A percentile compares a stretch with the other conserved stretches of the same genome.
Evolutionary conservation across 2,329 filamentous ascomycete genomes (phyloP).

Genomic region (Bipolaris victoriae): DNA sequence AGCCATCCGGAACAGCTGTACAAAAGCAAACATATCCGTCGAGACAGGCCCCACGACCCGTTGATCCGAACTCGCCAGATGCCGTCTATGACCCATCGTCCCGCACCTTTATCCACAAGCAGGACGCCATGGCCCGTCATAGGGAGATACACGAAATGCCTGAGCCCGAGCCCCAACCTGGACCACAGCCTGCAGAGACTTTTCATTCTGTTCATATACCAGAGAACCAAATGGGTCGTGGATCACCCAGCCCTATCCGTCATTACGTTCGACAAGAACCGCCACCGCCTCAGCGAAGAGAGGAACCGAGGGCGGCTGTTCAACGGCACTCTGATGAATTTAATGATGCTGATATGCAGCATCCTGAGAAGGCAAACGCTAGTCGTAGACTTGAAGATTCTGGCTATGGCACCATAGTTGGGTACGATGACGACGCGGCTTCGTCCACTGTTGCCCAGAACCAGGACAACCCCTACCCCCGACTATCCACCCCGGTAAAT

Average conservation of each 20-base stretch:
- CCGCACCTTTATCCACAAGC: slow-evolving; percentile 46
- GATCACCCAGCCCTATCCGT: slow-evolving; percentile 29
- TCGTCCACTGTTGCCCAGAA: slow-evolving; percentile 33
- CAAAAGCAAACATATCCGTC: slow-evolving; percentile 27
- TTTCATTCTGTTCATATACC: slow-evolving; percentile 17
- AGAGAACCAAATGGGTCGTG: slow-evolving; percentile 16
- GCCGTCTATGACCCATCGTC: slow-evolving; percentile 48
- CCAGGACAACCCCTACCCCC: slow-evolving; percentile 39
- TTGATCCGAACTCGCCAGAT: slow-evolving; percentile 47
- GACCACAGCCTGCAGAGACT: slow-evolving; percentile 27
- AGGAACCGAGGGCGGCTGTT: slow-evolving; percentile 16
- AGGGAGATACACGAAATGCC: slow-evolving; percentile 38
- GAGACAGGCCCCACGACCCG: slow-evolving; percentile 26
- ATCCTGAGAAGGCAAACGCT: slow-evolving; percentile 31
- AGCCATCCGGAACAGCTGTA: slow-evolving; percentile 58
- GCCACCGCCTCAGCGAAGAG: slow-evolving; percentile 17
- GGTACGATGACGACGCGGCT: slow-evolving; percentile 10
- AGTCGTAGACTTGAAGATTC: slow-evolving; percentile 24
- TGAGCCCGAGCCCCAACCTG: slow-evolving; percentile 30
- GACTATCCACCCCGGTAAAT: slow-evolving; percentile 18
- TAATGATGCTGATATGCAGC: slow-evolving; percentile 49
- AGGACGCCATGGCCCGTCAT: slow-evolving; percentile 44
- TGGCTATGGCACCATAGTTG: slow-evolving; percentile 14
- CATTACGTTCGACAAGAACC: slow-evolving; percentile 19
- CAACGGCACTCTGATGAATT: slow-evolving; percentile 50